Percentiles rank a stretch among this genome's conserved stretches.
These are phyloP conservation scores for Phytophthora sojae DNA, from an alignment of 352 stramenopile genomes.

Conservation along the genomic window DNA sequence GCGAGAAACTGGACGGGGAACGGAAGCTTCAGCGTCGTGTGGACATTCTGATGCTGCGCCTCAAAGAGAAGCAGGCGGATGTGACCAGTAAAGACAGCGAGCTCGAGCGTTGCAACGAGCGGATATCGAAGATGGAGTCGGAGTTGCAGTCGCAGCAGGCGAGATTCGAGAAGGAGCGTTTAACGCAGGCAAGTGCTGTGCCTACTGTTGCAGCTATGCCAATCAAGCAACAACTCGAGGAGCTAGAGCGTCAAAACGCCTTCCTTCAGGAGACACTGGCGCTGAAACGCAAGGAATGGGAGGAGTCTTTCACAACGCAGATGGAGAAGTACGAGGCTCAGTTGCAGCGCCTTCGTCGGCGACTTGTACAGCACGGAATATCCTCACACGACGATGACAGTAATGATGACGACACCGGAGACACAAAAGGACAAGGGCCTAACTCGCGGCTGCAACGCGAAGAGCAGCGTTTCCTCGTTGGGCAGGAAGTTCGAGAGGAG, in stretches of 20 bases:
- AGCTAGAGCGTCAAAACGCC: constrained; percentile 60
- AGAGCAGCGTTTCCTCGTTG: constrained; percentile 57
- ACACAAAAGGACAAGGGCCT: neutral
- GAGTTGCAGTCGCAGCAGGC: constrained; percentile 39
- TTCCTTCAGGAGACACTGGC: constrained; percentile 67
- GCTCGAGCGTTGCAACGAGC: constrained; percentile 43
- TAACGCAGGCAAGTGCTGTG: constrained; percentile 7
- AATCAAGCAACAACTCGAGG: constrained; percentile 40
- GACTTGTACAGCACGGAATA: constrained; percentile 47
- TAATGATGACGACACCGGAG: constrained; percentile 17
- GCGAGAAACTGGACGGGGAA: constrained; percentile 63
- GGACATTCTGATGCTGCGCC: constrained; percentile 61
- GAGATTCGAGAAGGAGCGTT: constrained; percentile 31
- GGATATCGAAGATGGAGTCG: constrained; percentile 43
- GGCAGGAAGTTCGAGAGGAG: constrained; percentile 57
- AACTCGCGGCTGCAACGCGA: constrained; percentile 44
- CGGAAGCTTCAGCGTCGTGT: constrained; percentile 79
- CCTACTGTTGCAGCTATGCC: constrained; percentile 1
- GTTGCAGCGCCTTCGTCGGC: constrained; percentile 52
- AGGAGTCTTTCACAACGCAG: constrained; percentile 50
- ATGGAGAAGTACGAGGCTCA: constrained; percentile 68
- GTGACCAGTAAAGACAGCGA: constrained; percentile 54
- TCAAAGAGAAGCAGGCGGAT: constrained; percentile 79
- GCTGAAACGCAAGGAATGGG: constrained; percentile 77
- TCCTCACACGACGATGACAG: constrained; percentile 16